A percentile compares a stretch with the other conserved stretches of the same genome.
These are phyloP conservation scores for Ogataea hybrid DNA, from an alignment of 1,139 yeast genomes.

Conservation along the genomic window DNA sequence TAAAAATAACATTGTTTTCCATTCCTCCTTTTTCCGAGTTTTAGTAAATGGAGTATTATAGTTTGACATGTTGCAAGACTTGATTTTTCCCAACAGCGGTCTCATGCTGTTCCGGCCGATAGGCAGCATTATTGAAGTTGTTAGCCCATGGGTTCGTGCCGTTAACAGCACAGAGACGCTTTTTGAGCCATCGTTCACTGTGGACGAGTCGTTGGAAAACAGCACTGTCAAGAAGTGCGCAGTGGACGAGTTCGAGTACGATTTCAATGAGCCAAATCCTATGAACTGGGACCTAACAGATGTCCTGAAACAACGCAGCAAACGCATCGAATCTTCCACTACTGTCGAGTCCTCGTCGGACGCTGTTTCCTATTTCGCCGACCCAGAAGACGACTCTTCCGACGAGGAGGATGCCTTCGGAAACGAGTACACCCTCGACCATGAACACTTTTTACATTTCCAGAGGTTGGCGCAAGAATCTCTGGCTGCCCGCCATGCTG, in stretches of 20 bases:
- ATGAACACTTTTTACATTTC: slow-evolving; percentile 16
- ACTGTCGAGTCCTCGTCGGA: not conserved
- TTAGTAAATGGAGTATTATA: not conserved
- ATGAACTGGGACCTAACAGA: slow-evolving; percentile 30
- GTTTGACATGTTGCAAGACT: not conserved
- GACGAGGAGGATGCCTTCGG: slow-evolving; percentile 15
- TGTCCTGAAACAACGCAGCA: slow-evolving; percentile 11
- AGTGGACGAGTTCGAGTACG: slow-evolving; percentile 31
- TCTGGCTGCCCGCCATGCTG: not conserved
- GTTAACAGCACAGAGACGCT: slow-evolving; percentile 1
- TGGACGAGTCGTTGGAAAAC: slow-evolving; percentile 2
- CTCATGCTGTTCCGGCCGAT: slow-evolving; percentile 1
- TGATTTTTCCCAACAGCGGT: slow-evolving; percentile 6
- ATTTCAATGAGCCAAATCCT: slow-evolving; percentile 27
- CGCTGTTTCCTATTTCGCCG: not conserved
- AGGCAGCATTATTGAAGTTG: not conserved
- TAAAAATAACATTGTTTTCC: not conserved
- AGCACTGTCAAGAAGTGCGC: slow-evolving; percentile 27
- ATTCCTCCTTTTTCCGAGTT: not conserved
- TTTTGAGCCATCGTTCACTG: slow-evolving; percentile 3
- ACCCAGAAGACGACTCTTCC: slow-evolving; percentile 6
- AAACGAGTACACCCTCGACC: slow-evolving; percentile 23
- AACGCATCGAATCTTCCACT: not conserved
- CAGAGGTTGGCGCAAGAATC: slow-evolving; percentile 6
- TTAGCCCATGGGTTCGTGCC: not conserved